Evolutionary conservation across 192 early-diverging fungal genomes (phyloP).

Genomic region (Kappamyces sp.): DNA sequence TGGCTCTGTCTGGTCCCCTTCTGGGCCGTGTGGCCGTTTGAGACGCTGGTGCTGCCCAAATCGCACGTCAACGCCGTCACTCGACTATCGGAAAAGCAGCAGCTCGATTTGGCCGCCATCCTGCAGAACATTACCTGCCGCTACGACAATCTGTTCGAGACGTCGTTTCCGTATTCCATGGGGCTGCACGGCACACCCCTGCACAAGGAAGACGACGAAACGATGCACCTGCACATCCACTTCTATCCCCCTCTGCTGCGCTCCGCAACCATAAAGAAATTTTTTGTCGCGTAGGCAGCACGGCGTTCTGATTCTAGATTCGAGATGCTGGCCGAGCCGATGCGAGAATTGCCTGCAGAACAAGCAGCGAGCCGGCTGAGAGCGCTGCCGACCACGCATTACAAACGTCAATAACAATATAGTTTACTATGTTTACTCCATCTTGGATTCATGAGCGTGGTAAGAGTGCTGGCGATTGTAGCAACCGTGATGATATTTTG

Average conservation of each 20-base stretch:
- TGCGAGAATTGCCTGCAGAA: slow-evolving; percentile 92
- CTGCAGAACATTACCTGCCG: slow-evolving; percentile 68
- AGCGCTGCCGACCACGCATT: slow-evolving; percentile 44
- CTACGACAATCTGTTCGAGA: slow-evolving; percentile 90
- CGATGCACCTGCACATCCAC: slow-evolving; percentile 79
- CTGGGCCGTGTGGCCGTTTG: slow-evolving; percentile 97
- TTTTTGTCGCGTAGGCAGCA: slow-evolving; percentile 77
- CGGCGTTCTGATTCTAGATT: slow-evolving; percentile 48
- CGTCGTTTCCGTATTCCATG: slow-evolving; percentile 95
- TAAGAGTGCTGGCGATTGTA: no score
- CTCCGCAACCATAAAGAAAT: slow-evolving; percentile 87
- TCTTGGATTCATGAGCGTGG: no score
- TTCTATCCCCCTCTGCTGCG: slow-evolving; percentile 94
- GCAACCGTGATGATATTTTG: no score
- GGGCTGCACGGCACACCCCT: slow-evolving; percentile 86
- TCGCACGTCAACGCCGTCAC: slow-evolving; percentile 49
- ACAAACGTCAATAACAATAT: neutral
- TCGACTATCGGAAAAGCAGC: slow-evolving; percentile 33
- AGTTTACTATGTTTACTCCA: no score
- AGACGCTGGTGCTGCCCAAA: slow-evolving; percentile 78
- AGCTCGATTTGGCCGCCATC: slow-evolving; percentile 66
- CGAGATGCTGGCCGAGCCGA: slow-evolving; percentile 89
- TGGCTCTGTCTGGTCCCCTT: slow-evolving; percentile 87
- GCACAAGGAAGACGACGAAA: slow-evolving; percentile 40
- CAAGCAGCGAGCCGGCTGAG: slow-evolving; percentile 75